Evolutionary conservation across 352 stramenopile genomes (phyloP), one percentile per base, ranked within the genome.

Genomic region (Albugo candida): DNA sequence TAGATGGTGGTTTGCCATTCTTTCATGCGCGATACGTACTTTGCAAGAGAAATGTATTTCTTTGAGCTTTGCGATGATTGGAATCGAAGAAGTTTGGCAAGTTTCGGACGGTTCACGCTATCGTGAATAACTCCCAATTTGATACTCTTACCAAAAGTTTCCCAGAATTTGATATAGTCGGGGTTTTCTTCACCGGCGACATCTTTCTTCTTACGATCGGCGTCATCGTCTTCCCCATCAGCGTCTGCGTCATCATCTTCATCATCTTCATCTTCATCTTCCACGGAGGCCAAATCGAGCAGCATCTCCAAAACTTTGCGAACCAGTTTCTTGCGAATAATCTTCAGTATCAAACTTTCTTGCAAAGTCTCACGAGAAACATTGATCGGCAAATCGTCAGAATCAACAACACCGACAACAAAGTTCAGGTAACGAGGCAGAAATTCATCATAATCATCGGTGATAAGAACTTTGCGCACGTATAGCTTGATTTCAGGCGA

Each of bases 281-380:
- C 70, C 3, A 60, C 44, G 24, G 68, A 67, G 19, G 64, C 54
- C 41, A 99, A 70, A 58, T 97, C 97, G 17, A 80, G 70, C 34
- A 99, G 81, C 79, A 99, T 96, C 59, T 99, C 96, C 16, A 99
- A 73, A 31, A 92, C 86, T 70, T 99, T 99, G 58, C 95, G 84
- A n/a, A 98, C 92, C 14, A 99, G 68, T 59, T 99, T 99, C 80
- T 99, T 99, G 51, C 93, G 92, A 60, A 99, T 99, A 39, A 99
- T 93, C 53, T 96, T 92, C 46, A 98, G 61, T 49, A 99, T 96
- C 65, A 99, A 99, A 65, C 96, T 96, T 67, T 99, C 92, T 63
- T 99, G 95, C 40, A 99, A 73, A 45, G 89, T 98, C 66, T 99
- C 95, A 52, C 96, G 86, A 51, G 95, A 98, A 18, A 99, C 95